Conservation (phyloP, 208 protist genomes). For the Zelonia costaricensis region DNA sequence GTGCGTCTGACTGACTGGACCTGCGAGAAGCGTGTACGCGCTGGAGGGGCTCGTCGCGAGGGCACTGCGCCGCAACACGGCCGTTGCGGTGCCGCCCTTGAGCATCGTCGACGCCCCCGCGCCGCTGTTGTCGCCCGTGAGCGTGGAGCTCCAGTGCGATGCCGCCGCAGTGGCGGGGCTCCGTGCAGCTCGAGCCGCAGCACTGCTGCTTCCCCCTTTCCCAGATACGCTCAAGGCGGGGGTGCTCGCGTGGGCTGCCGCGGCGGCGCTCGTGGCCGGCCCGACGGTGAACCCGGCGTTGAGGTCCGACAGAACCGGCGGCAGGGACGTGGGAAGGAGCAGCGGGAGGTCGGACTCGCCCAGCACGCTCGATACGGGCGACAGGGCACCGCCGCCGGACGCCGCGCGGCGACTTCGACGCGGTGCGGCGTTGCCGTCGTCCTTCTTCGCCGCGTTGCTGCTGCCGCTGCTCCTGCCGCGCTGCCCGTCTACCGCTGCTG, state of each 20-base stretch:
- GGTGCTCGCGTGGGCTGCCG: not conserved
- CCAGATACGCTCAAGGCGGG: too few species aligned
- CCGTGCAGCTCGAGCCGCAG: not conserved
- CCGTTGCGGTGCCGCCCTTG: constrained; percentile 2
- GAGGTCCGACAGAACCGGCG: constrained; percentile 61
- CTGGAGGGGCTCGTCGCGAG: constrained; percentile 49
- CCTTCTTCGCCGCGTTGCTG: too few species aligned
- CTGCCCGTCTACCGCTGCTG: too few species aligned
- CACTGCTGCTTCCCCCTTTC: too few species aligned
- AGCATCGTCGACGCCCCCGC: not conserved
- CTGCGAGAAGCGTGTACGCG: constrained; percentile 40
- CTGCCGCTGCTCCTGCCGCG: too few species aligned
- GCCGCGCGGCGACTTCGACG: not conserved
- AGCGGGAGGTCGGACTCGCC: constrained; percentile 29
- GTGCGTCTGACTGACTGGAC: constrained; percentile 50
- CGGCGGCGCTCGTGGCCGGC: not conserved
- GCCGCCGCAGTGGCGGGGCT: not conserved
- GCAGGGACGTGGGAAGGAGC: constrained; percentile 50
- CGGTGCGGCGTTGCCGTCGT: too few species aligned
- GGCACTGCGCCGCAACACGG: constrained; percentile 32
- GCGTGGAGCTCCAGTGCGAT: too few species aligned
- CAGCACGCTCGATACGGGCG: not conserved
- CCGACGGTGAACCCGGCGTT: constrained; percentile 50
- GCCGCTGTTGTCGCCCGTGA: not conserved
- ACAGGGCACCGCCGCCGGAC: not conserved